Base-by-base conservation (phyloP, 441 rosid genomes). In the Arabidopsis lyrata region DNA sequence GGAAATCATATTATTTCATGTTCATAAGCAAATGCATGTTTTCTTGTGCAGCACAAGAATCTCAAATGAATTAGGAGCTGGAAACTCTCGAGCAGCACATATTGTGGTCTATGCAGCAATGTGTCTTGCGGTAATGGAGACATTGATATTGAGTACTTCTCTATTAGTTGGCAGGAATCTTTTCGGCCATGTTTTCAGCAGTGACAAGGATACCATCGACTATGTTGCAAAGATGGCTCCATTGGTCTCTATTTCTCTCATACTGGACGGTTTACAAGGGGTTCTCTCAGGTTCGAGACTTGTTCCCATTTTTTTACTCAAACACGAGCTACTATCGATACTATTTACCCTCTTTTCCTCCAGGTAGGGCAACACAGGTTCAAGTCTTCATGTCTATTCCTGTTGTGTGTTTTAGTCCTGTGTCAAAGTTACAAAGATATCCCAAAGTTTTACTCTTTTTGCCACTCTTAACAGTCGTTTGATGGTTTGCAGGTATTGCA, bases 1-100 rank as follows among this genome's bases (percentile, higher is more conserved):
- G 15, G 10, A 42, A 41, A 47, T 39, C 66, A 38, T 38, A 70
- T 64, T 47, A 42, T 70, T 15, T 69, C 29, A 27, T 48, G 36
- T 65, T 20, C 15, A 31, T 49, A 65, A 49, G 63, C 16, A 22
- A 27, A 5, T 59, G 24, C 20, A 18, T 18, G 4, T 39, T 52
- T 61, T 36, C 22, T 67, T 48, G 8, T 74, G 66, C 77, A 89
- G 98, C 82, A 90, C 96, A 24, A 81, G 98, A 75, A 88, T 91
- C 68, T 88, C 97, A 47, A 93, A 93, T 73, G 98, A 86, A 73
- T 55, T 91, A 72, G 97, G 98, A 68, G 96, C 92, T 15, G 90
- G 92, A 49, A 90, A 86, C 42, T 76, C 85, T 2, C 57, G 59
- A 54, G 84, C 80, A 20, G 95, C 96, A 8, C 81, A 74, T 0